Base-by-base conservation (phyloP, 805 yeast species). In the Ogataea salicorniae region DNA sequence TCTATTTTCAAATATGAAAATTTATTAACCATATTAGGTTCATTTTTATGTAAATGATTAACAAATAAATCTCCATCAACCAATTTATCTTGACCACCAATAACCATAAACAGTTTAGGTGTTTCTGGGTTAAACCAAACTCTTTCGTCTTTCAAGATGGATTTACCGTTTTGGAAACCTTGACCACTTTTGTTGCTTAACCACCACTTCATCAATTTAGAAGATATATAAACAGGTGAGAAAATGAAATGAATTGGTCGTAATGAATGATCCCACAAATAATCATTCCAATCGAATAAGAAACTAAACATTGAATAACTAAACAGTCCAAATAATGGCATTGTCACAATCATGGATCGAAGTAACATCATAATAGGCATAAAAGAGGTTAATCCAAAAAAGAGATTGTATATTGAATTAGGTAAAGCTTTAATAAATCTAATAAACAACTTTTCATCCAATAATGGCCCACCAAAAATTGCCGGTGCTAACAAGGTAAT, bases 131-230 rank as follows among this genome's bases (percentile, higher is more conserved):
- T 68, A 51, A 78, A 83, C 94, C 91, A 83, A 23, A 71, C 59
- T 46, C 69, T 59, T 26, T 76, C 67, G 53, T 71, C 74, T 13
- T 82, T 76, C 56, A 85, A 74, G 53, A 81, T 72, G 34, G 80
- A 66, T 45, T 79, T 71, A 4, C 63, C 62, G 40, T 33, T 47
- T 7, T 75, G 66, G 39, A 77, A 77, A 1, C 63, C 66, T 66
- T 79, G 67, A 54, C 84, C 72, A 47, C 64, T 68, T 8, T 62
- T 60, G 39, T 81, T 80, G 39, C 61, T 56, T 18, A 90, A 70
- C 98, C 98, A 92, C 97, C 98, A 94, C 41, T 80, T 75, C 96
- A 92, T 90, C 48, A 87, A 71, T 53, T 81, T 80, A 1, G 89
- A 75, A 23, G 95, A 83, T 15, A 91, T 84, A 62, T 79, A 86